A percentile compares a stretch with the other conserved stretches of the same genome.
Conservation (phyloP, 2,329 filamentous ascomycete species). For the Pyrenophora seminiperda region DNA sequence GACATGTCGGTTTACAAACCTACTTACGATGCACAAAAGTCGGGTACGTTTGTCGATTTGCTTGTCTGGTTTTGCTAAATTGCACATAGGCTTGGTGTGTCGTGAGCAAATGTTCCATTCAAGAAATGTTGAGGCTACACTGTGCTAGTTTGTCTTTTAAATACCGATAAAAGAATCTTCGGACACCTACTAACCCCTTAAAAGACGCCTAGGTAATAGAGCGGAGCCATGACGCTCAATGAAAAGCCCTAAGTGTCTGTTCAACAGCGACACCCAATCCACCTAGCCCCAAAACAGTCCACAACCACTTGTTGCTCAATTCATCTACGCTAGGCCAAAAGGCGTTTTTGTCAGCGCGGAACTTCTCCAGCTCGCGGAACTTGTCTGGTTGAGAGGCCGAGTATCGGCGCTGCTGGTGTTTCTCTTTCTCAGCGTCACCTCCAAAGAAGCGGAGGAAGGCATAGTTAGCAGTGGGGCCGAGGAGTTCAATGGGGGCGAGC, state of each 20-base stretch:
- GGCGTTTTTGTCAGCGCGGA: slow-evolving; percentile 61
- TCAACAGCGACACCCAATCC: slow-evolving; percentile 57
- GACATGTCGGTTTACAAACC: too few relatives aligned
- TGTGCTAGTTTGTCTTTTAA: background rate
- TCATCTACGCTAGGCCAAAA: slow-evolving; percentile 63
- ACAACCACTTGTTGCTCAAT: slow-evolving; percentile 61
- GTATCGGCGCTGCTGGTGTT: slow-evolving; percentile 59
- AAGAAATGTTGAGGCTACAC: background rate
- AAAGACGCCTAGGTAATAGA: background rate
- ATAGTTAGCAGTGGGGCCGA: slow-evolving; percentile 65
- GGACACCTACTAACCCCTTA: background rate
- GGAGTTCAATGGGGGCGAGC: slow-evolving; percentile 59
- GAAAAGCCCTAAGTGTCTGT: slow-evolving; percentile 42
- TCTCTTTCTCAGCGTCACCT: slow-evolving; percentile 62
- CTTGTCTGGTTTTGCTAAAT: background rate
- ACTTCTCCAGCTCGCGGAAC: slow-evolving; percentile 59
- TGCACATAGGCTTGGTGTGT: too few relatives aligned
- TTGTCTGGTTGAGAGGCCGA: slow-evolving; percentile 57
- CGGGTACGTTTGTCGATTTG: too few relatives aligned
- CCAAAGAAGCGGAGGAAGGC: slow-evolving; percentile 62
- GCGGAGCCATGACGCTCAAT: slow-evolving; percentile 18
- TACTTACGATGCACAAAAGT: too few relatives aligned
- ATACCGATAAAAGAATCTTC: background rate
- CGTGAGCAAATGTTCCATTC: too few relatives aligned
- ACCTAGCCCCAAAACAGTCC: slow-evolving; percentile 59